Percentiles rank a stretch among this genome's conserved stretches.
Conservation (phyloP, 108 stramenopile genomes). For the Pseudonitzschia multistriata region DNA sequence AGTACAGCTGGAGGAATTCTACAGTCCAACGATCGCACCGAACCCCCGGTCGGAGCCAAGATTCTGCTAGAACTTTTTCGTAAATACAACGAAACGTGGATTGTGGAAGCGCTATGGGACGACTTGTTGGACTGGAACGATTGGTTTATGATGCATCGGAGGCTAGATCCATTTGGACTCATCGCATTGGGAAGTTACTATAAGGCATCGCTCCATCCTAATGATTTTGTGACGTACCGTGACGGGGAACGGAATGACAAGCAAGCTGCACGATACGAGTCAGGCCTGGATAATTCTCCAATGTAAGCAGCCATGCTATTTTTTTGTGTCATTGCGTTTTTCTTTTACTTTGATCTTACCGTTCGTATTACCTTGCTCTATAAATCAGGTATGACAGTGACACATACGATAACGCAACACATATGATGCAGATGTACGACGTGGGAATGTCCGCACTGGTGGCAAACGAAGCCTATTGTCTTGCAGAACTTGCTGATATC, state of each 20-base stretch:
- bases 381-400: conserved; percentile 21
- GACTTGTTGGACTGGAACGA: conserved; percentile 25
- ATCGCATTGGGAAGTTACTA: conserved; percentile 29
- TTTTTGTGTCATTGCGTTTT: neutral
- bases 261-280: conserved; percentile 31
- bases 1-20: conserved; percentile 17
- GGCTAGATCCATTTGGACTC: conserved; percentile 13
- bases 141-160: conserved; percentile 26
- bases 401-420: conserved; percentile 4
- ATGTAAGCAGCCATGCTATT: conserved; percentile 16
- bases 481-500: conserved; percentile 18
- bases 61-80: conserved; percentile 25
- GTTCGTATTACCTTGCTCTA: neutral
- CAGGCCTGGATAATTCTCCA: conserved; percentile 36
- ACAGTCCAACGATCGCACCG: conserved; percentile 25
- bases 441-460: conserved; percentile 34
- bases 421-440: conserved; percentile 32
- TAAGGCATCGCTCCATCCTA: neutral
- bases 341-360: neutral
- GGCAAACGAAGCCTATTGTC: conserved; percentile 8
- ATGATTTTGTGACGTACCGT: neutral
- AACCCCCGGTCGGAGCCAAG: conserved; percentile 40
- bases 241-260: conserved; percentile 11
- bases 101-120: conserved; percentile 33
- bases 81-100: conserved; percentile 30